A percentile compares a stretch with the other conserved stretches of the same genome.
These are phyloP conservation scores for Pistacia atlantica DNA, from an alignment of 345 rosid genomes.

Conservation along the genomic window DNA sequence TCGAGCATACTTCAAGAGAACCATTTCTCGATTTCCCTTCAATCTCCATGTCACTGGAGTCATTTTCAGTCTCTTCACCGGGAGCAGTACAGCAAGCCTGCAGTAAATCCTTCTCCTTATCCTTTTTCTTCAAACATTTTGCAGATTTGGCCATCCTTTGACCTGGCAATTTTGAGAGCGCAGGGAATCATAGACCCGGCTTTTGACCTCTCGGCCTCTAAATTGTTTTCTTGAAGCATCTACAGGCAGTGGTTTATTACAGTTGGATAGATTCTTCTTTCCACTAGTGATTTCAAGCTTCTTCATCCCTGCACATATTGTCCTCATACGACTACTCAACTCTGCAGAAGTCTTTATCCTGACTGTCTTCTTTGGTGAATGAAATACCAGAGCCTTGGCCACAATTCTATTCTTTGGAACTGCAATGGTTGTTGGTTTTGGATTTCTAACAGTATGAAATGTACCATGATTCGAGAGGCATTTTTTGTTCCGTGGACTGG, in stretches of 20 bases:
- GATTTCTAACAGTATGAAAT: conserved; percentile 68
- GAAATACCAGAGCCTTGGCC: conserved; percentile 75
- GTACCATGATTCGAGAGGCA: conserved; percentile 47
- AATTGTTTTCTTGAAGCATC: conserved; percentile 47
- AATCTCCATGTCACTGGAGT: conserved; percentile 36
- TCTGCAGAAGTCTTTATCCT: conserved; percentile 59
- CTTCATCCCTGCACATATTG: conserved; percentile 59
- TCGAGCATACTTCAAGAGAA: conserved; percentile 24
- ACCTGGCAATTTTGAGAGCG: conserved; percentile 37
- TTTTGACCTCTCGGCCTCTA: conserved; percentile 76
- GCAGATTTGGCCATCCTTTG: conserved; percentile 33
- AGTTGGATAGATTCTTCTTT: conserved; percentile 40
- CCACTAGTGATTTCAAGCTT: conserved; percentile 61
- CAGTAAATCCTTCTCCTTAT: conserved; percentile 23
- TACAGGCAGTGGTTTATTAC: conserved; percentile 28
- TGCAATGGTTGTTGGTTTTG: conserved; percentile 36
- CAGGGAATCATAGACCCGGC: conserved; percentile 81
- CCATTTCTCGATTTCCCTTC: conserved; percentile 35
- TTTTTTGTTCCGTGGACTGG: conserved; percentile 55
- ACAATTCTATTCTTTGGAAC: conserved; percentile 44
- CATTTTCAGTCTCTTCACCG: conserved; percentile 29
- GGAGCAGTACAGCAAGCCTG: conserved; percentile 18
- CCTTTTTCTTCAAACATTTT: conserved; percentile 39
- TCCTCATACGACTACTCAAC: conserved; percentile 45
- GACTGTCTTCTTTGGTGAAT: conserved; percentile 72